These are phyloP conservation scores for Cercospora sesami DNA, from an alignment of 2,329 filamentous ascomycete genomes.

Conservation along the genomic window DNA sequence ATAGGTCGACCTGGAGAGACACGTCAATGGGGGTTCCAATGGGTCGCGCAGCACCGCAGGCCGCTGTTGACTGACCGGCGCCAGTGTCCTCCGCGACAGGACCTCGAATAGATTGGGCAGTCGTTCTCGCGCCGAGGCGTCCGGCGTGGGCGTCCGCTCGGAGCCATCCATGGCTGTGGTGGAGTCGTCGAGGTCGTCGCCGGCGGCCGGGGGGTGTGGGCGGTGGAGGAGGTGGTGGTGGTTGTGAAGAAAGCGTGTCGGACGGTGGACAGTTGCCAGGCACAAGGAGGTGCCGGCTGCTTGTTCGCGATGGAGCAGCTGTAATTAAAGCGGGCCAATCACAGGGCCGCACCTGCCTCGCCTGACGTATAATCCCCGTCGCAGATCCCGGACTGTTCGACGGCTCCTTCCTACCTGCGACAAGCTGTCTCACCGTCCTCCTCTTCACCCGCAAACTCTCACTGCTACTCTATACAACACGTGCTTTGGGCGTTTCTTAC, in stretches of 20 bases:
- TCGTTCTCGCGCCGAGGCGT: slow-evolving; percentile 63
- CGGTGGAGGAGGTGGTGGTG: slow-evolving; percentile 2
- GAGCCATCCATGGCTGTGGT: slow-evolving; percentile 30
- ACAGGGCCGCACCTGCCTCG: background rate
- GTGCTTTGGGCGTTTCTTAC: background rate
- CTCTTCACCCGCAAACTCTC: background rate
- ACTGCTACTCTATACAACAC: background rate
- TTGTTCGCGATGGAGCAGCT: background rate
- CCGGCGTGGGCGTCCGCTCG: slow-evolving; percentile 34
- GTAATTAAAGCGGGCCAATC: slow-evolving; percentile 7
- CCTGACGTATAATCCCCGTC: background rate
- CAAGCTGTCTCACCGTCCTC: background rate
- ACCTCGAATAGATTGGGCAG: slow-evolving; percentile 96
- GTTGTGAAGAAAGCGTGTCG: background rate
- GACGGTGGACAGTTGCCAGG: background rate
- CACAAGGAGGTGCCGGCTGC: background rate
- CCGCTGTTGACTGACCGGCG: slow-evolving; percentile 53
- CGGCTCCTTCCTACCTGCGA: background rate
- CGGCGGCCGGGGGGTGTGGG: background rate
- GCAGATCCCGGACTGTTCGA: slow-evolving; percentile 2
- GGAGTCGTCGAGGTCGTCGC: slow-evolving; percentile 8
- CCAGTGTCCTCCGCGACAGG: slow-evolving; percentile 85
- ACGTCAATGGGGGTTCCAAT: slow-evolving; percentile 8
- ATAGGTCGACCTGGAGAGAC: slow-evolving; percentile 70
- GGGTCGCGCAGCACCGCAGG: background rate